A percentile compares a stretch with the other conserved stretches of the same genome.
phyloP scores from a whole-genome alignment of 2,329 filamentous ascomycete species.

The Alternaria longipes region DNA sequence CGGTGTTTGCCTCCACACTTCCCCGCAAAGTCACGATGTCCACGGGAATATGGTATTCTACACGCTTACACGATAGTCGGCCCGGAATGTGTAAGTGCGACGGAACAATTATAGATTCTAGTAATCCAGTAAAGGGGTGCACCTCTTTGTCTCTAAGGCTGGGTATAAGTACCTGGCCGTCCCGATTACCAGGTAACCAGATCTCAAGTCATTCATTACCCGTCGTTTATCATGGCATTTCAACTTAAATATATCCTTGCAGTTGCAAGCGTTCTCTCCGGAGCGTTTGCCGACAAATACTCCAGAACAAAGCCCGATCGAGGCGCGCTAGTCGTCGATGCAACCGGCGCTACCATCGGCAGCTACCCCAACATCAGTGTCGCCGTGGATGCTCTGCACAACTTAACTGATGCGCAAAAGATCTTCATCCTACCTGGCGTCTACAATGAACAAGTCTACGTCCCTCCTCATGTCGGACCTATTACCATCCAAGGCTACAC shows the following conservation, averaged over 20 bases:
- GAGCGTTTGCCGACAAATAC: slow-evolving; percentile 18
- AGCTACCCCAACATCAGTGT: slow-evolving; percentile 29
- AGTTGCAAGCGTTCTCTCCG: not conserved
- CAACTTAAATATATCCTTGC: not conserved
- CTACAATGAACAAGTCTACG: slow-evolving; percentile 66
- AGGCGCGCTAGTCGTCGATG: slow-evolving; percentile 31
- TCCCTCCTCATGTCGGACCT: slow-evolving; percentile 56
- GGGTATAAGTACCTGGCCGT: slow-evolving; percentile 8
- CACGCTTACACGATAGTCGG: not conserved
- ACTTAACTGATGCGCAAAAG: slow-evolving; percentile 21
- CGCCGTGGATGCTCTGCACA: slow-evolving; percentile 23
- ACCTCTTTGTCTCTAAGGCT: not conserved
- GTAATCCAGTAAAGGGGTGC: not conserved
- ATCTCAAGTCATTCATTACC: not conserved
- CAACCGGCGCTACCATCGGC: slow-evolving; percentile 19
- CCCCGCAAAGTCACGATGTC: slow-evolving; percentile 13
- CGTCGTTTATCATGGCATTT: not conserved
- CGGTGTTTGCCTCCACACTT: slow-evolving; percentile 2
- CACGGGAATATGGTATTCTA: not conserved
- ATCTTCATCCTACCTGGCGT: slow-evolving; percentile 69
- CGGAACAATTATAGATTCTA: slow-evolving; percentile 15
- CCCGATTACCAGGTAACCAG: not conserved
- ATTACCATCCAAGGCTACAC: slow-evolving; percentile 68
- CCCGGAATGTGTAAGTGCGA: not conserved
- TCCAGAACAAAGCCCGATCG: slow-evolving; percentile 17